These are phyloP conservation scores for Albophoma yamanashiensis DNA, from an alignment of 2,329 filamentous ascomycete genomes.

Conservation along the genomic window DNA sequence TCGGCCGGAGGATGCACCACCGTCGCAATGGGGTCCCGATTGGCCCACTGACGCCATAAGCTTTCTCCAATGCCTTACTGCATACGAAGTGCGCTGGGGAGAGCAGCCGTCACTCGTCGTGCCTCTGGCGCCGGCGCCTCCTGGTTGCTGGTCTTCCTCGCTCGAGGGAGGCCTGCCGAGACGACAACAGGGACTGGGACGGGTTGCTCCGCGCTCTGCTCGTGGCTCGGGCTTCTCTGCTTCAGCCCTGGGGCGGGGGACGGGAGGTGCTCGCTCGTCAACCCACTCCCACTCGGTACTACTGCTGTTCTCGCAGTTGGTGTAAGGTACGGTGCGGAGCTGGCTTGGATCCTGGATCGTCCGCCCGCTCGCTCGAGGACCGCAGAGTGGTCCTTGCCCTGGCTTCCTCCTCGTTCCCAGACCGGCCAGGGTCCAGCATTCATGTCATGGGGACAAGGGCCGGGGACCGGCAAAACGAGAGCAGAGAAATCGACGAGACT, in stretches of 20 bases:
- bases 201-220: background rate
- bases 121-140: background rate
- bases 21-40: background rate
- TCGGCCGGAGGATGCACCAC: background rate
- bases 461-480: background rate
- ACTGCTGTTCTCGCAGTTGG: background rate
- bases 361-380: background rate
- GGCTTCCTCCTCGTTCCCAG: background rate
- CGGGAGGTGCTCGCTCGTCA: background rate
- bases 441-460: background rate
- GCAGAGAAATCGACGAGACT: background rate
- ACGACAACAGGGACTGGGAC: background rate
- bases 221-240: background rate
- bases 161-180: background rate
- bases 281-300: background rate
- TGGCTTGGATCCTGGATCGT: background rate
- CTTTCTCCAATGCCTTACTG: background rate
- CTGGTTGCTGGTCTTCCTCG: background rate
- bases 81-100: background rate
- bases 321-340: background rate
- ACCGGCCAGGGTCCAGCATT: background rate
- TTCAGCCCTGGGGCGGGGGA: background rate
- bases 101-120: background rate
- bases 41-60: slow-evolving; percentile 1
- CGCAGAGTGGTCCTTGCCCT: background rate